Percentiles rank a stretch among this genome's conserved stretches.
Conservation (phyloP, 768 basidiomycete genomes). For the Pulveroboletus sp. region DNA sequence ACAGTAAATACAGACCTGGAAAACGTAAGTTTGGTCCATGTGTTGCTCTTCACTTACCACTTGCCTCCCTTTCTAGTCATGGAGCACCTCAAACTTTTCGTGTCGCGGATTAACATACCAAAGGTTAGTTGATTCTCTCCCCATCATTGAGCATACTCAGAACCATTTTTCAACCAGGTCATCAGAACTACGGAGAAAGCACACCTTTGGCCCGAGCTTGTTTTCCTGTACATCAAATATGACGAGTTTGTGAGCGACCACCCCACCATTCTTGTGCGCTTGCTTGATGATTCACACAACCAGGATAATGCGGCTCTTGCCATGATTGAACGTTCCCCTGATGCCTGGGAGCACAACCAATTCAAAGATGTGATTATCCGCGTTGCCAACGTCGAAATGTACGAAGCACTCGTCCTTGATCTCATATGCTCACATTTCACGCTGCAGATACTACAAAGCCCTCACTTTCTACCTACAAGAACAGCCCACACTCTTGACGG, state of each 20-base stretch:
- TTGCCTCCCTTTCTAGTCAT: conserved; percentile 57
- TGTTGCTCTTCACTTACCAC: neutral
- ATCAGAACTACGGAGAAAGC: conserved; percentile 95
- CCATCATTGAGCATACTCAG: neutral
- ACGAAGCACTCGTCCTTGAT: conserved; percentile 20
- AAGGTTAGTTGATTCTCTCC: conserved; percentile 51
- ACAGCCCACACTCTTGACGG: conserved; percentile 90
- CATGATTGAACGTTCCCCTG: conserved; percentile 98
- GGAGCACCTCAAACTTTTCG: conserved; percentile 97
- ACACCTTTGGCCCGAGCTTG: conserved; percentile 97
- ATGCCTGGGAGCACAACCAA: conserved; percentile 99
- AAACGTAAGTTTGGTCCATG: conserved; percentile 59
- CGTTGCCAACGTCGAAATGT: conserved; percentile 98
- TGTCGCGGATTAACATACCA: conserved; percentile 95
- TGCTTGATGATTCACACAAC: conserved; percentile 5
- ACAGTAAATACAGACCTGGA: conserved; percentile 93
- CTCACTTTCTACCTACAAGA: conserved; percentile 92
- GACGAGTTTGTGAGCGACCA: conserved; percentile 74
- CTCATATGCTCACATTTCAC: conserved; percentile 3
- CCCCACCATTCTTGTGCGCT: neutral
- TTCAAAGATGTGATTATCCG: conserved; percentile 98
- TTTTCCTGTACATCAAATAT: conserved; percentile 98
- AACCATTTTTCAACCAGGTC: conserved; percentile 43
- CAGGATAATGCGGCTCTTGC: conserved; percentile 96
- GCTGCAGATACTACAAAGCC: conserved; percentile 83